phyloP scores from a whole-genome alignment of 148 eudicot species.

The Euryodendron excelsum region DNA sequence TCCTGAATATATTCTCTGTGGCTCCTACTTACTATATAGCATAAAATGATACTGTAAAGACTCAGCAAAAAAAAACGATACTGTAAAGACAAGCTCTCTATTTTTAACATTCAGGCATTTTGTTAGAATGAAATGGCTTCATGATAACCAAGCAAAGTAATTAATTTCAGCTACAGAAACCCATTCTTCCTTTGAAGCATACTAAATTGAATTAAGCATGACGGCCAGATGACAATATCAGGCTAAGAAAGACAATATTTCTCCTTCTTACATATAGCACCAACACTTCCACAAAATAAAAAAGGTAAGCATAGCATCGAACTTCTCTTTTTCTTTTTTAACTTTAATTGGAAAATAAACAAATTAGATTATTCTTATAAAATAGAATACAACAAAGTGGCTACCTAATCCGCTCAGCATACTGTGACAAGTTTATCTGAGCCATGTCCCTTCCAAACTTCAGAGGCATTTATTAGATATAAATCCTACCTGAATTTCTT shows the following conservation, averaged over 20 bases:
- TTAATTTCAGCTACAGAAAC: neutral
- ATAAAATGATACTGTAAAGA: too few relatives aligned
- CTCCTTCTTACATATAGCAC: too few relatives aligned
- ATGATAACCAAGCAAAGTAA: neutral
- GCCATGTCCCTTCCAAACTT: neutral
- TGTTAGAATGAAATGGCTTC: neutral
- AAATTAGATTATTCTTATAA: too few relatives aligned
- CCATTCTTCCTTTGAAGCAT: neutral
- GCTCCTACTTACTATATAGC: too few relatives aligned
- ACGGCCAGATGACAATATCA: neutral
- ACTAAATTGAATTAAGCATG: neutral
- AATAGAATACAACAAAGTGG: neutral
- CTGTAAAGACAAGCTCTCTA: too few relatives aligned
- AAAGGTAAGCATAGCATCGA: too few relatives aligned
- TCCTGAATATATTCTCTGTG: too few relatives aligned
- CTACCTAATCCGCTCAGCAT: neutral
- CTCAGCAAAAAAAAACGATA: too few relatives aligned
- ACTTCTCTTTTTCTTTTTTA: too few relatives aligned
- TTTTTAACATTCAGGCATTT: neutral
- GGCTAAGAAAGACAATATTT: too few relatives aligned
- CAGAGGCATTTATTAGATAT: neutral
- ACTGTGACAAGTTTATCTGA: neutral
- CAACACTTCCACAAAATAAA: too few relatives aligned
- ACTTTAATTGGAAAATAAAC: too few relatives aligned
- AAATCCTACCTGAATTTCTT: slow-evolving; percentile 38